Evolutionary conservation across 2,329 filamentous ascomycete genomes (phyloP).

Genomic region (Leptographium galeiforme): DNA sequence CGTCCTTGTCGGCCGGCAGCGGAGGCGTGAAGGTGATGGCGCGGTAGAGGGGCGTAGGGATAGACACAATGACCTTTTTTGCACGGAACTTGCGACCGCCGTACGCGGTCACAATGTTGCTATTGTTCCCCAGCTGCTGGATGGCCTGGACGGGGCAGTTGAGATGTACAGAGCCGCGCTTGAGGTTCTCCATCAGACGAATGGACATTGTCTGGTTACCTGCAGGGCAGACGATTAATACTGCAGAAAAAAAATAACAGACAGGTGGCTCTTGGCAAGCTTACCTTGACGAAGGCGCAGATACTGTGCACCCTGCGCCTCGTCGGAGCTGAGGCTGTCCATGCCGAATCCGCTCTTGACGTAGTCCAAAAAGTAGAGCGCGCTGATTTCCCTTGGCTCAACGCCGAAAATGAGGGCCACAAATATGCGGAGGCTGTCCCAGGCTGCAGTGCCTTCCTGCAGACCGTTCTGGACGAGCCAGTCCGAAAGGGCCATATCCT

Average conservation of each 20-base stretch:
- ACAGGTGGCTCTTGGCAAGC: not conserved
- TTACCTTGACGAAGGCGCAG: slow-evolving; percentile 19
- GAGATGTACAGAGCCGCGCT: not conserved
- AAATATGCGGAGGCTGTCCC: not conserved
- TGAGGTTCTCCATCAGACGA: not conserved
- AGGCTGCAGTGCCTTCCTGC: not conserved
- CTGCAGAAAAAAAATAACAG: too few species aligned
- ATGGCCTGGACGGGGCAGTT: not conserved
- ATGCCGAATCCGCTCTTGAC: slow-evolving; percentile 37
- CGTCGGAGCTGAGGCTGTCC: slow-evolving; percentile 35
- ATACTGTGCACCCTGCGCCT: slow-evolving; percentile 36
- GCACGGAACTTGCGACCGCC: slow-evolving; percentile 19
- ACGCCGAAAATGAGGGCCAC: slow-evolving; percentile 23
- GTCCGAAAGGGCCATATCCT: not conserved
- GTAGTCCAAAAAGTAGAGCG: slow-evolving; percentile 41
- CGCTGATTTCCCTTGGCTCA: slow-evolving; percentile 33
- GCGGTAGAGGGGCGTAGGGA: slow-evolving; percentile 31
- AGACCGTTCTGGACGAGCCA: not conserved
- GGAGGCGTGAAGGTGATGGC: slow-evolving; percentile 32
- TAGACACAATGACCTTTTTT: slow-evolving; percentile 31
- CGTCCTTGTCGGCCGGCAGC: slow-evolving; percentile 27
- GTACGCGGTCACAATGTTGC: slow-evolving; percentile 13
- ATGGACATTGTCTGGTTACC: not conserved
- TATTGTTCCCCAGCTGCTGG: slow-evolving; percentile 3
- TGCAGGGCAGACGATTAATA: slow-evolving; percentile 16